Base-by-base conservation (phyloP, 225 moss, liverwort and hornwort species). In the Straminergon stramineum region DNA sequence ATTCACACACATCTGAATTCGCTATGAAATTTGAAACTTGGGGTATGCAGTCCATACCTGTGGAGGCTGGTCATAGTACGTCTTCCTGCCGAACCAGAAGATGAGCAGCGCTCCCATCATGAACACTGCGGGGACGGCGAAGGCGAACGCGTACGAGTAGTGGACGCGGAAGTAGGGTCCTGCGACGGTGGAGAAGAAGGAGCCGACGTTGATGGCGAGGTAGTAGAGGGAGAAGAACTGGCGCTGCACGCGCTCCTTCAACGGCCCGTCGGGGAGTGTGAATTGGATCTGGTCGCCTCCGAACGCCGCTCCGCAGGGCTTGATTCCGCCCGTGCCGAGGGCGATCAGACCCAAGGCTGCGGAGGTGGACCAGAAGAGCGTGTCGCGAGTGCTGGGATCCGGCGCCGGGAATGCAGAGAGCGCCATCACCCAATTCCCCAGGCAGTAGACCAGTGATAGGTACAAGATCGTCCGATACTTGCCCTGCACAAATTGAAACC, bases 241-340 rank as follows among this genome's bases (percentile, higher is more conserved):
- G 31, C 99, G 97, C 70, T 94, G 94, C 61, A 97, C 84, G 60
- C 94, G 94, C 28, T 96, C 96, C 67, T 97, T 99, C 58, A 84
- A 52, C 7, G 95, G 95, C 4, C 99, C 97, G 9, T 97, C 97
- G 10, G 96, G 95, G 3, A 99, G 79, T 23, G 94, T 90, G 62
- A 89, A 86, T 71, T 99, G 95, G 31, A 99, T 97, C 91, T 97
- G 99, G 87, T 99, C 99, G 53, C 99, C 97, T 70, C 99, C 99
- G 85, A 99, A 99, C 16, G 99, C 96, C 15, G 99, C 94, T 24
- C 92, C 95, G 85, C 99, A 99, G 17, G 99, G 99, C 80, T 99
- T 99, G 82, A 99, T 99, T 61, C 99, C 99, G 56, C 97, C 99
- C 10, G 99, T 99, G 37, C 99, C 99, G 52, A 92, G 16, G 21